Evolutionary conservation across 768 basidiomycete species (phyloP).

Genomic region (Naganishia vishniacii): DNA sequence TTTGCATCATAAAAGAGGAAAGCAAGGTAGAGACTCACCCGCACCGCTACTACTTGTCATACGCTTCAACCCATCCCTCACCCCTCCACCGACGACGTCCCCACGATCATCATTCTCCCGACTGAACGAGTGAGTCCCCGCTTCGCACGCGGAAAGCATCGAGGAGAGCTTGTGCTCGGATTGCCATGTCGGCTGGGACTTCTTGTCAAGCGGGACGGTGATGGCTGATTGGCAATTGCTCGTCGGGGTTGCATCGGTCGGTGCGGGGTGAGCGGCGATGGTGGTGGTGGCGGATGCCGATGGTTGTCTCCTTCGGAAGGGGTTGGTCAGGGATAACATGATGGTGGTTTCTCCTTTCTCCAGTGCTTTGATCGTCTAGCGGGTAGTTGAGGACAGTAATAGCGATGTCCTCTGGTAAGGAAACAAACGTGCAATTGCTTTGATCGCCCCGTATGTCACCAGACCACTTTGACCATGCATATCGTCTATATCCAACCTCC

Average conservation of each 20-base stretch:
- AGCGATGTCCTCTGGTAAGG: too few relatives aligned
- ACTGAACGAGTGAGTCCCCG: constrained; percentile 2
- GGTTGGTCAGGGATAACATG: constrained; percentile 17
- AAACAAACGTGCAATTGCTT: too few relatives aligned
- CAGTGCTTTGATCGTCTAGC: too few relatives aligned
- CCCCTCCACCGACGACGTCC: neutral
- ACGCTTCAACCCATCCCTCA: neutral
- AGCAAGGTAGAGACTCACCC: too few relatives aligned
- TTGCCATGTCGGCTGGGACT: neutral
- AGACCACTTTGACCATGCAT: neutral
- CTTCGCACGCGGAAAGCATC: constrained; percentile 3
- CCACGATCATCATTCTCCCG: neutral
- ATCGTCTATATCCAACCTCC: neutral
- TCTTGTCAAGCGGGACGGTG: neutral
- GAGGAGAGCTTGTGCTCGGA: neutral
- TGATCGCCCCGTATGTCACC: too few relatives aligned
- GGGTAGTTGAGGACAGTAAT: too few relatives aligned
- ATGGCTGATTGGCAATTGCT: neutral
- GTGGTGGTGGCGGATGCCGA: too few relatives aligned
- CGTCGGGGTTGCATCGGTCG: neutral
- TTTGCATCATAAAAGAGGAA: too few relatives aligned
- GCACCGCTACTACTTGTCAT: neutral
- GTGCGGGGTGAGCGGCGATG: neutral
- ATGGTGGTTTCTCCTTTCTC: neutral
- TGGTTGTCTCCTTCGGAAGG: neutral